Base-by-base conservation (phyloP, 768 basidiomycete genomes). In the Gymnopilus dilepis region DNA sequence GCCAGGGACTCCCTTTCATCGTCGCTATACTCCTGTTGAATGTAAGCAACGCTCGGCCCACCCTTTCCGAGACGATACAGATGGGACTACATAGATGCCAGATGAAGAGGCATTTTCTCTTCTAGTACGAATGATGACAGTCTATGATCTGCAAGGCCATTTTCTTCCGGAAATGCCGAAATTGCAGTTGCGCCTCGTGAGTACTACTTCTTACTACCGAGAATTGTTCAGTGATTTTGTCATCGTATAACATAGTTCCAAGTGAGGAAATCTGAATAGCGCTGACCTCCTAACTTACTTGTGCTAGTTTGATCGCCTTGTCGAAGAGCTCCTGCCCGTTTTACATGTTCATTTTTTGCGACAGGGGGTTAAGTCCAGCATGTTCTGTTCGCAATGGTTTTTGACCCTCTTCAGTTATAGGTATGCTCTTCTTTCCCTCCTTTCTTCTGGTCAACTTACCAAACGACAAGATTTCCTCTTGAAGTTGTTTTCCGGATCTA, bases 161-260 rank as follows among this genome's bases (percentile, higher is more conserved):
- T 99, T 95, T 77, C 81, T 98, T n/a, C 96, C 97, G 3, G 97
- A 99, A 70, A 99, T 99, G 97, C 97, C 97, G 0, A 97, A 95
- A 66, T 74, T 99, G 5, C 97, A 99, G 72, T 78, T 95, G 42
- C 93, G 97, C 21, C 83, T 99, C 62, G 91, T 92, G 71, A 77
- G 87, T 72, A 22, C 15, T 26, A 38, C 3, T 13, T 41, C 24
- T 22, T 33, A 56, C 41, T 22, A 6, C 42, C 24, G 31, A 30
- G 34, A 30, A 8, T 24, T 54, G 30, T 6, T 22, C 21, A 33
- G 8, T 38, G 11, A 30, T 54, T n/a, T n/a, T n/a, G n/a, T n/a
- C 24, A 17, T 19, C 40, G 43, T 50, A 26, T 24, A n/a, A 38
- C 15, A 34, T 59, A 70, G 69, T 71, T 69, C 59, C 69, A 73